A percentile compares a stretch with the other conserved stretches of the same genome.
Conservation (phyloP, 2,329 filamentous ascomycete genomes). For the Verticillium tricorpus region DNA sequence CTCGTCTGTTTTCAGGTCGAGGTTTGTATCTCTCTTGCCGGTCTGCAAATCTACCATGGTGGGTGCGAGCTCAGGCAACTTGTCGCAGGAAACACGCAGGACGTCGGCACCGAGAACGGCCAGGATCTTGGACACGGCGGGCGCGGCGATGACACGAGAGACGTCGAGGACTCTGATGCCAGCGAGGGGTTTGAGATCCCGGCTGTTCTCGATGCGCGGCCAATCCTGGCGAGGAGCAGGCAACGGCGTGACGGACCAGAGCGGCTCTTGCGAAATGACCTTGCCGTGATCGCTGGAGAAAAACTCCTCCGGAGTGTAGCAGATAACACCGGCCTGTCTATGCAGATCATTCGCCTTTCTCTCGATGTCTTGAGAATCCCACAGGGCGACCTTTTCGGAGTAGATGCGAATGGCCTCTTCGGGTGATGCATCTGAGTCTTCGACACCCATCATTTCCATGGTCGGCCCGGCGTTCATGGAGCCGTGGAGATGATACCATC, state of each 20-base stretch:
- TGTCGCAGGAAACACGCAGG: slow-evolving; percentile 23
- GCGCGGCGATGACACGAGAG: slow-evolving; percentile 27
- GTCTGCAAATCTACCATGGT: slow-evolving; percentile 26
- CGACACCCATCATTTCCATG: slow-evolving; percentile 26
- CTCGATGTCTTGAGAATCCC: slow-evolving; percentile 23
- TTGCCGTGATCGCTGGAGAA: slow-evolving; percentile 20
- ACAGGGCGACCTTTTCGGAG: slow-evolving; percentile 16
- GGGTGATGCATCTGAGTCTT: slow-evolving; percentile 16
- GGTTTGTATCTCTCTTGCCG: slow-evolving; percentile 25
- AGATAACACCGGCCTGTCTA: slow-evolving; percentile 25
- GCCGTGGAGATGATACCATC: slow-evolving; percentile 30
- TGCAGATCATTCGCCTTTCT: slow-evolving; percentile 25
- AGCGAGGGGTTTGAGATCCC: slow-evolving; percentile 21
- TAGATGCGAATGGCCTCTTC: slow-evolving; percentile 23
- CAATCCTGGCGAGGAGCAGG: slow-evolving; percentile 8
- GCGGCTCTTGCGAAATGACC: slow-evolving; percentile 17
- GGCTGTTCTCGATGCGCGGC: slow-evolving; percentile 12
- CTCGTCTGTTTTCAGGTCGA: slow-evolving; percentile 23
- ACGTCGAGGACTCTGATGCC: slow-evolving; percentile 27
- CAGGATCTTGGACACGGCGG: slow-evolving; percentile 25
- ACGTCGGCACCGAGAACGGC: slow-evolving; percentile 28
- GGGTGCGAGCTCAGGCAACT: slow-evolving; percentile 22
- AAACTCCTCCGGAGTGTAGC: slow-evolving; percentile 27
- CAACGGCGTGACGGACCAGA: slow-evolving; percentile 13
- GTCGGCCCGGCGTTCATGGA: slow-evolving; percentile 23